A percentile compares a stretch with the other conserved stretches of the same genome.
phyloP scores from a whole-genome alignment of 2,329 filamentous ascomycete species.

The Aspergillus chevalieri region DNA sequence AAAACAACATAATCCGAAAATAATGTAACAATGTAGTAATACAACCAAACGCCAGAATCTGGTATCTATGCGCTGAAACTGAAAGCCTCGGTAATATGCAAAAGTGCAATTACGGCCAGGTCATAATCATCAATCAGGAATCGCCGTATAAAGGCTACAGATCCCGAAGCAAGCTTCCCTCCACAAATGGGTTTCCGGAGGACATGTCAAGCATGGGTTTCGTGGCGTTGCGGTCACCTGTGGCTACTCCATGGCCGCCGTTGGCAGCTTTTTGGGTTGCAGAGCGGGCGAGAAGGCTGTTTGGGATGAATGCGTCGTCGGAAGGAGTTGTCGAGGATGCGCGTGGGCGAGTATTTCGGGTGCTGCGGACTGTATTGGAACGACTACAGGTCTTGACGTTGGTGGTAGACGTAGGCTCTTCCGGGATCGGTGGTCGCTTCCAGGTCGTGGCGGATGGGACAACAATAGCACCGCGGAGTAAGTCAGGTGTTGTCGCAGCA shows the following conservation, averaged over 20 bases:
- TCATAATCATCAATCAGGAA: neutral
- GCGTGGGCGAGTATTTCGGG: conserved; percentile 11
- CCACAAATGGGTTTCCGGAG: conserved; percentile 36
- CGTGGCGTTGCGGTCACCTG: conserved; percentile 32
- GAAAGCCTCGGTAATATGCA: too few relatives aligned
- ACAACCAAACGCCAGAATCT: too few relatives aligned
- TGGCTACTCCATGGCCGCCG: conserved; percentile 35
- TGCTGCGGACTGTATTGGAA: conserved; percentile 30
- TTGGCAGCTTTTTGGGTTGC: conserved; percentile 11
- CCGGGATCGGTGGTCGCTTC: conserved; percentile 25
- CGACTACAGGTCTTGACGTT: conserved; percentile 19
- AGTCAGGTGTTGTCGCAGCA: conserved; percentile 36
- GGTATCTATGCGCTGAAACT: too few relatives aligned
- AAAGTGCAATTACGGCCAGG: neutral
- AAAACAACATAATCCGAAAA: too few relatives aligned
- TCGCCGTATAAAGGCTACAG: conserved; percentile 7
- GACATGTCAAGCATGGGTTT: conserved; percentile 41
- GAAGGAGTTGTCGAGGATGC: conserved; percentile 9
- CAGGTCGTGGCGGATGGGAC: conserved; percentile 37
- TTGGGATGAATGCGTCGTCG: conserved; percentile 26
- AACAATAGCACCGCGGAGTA: conserved; percentile 24
- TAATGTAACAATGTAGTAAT: too few relatives aligned
- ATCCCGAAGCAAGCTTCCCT: conserved; percentile 40
- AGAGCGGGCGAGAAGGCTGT: conserved; percentile 32
- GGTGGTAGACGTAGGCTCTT: conserved; percentile 3